These are phyloP conservation scores for Clonostachys rhizophaga DNA, from an alignment of 2,329 filamentous ascomycete species.

Conservation along the genomic window DNA sequence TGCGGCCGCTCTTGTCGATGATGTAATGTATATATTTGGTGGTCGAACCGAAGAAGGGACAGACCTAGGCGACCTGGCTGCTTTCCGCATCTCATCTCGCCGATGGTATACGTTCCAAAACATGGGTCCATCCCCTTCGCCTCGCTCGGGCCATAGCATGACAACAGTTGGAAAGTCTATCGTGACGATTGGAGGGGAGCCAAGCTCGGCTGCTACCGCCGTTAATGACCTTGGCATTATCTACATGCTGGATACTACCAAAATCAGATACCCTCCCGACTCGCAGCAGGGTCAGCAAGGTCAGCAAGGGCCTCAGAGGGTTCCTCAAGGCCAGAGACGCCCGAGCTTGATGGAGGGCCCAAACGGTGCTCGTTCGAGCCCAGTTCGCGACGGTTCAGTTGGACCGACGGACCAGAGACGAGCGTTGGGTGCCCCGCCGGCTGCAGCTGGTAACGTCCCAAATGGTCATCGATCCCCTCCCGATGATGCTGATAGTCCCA, in stretches of 20 bases:
- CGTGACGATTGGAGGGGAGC: conserved; percentile 89
- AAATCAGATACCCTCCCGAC: conserved; percentile 94
- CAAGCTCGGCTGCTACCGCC: conserved; percentile 78
- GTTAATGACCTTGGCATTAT: conserved; percentile 81
- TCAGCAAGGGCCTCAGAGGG: conserved; percentile 22
- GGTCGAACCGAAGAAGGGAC: conserved; percentile 90
- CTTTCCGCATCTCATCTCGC: conserved; percentile 68
- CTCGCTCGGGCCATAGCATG: conserved; percentile 96
- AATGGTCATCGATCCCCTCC: conserved; percentile 36
- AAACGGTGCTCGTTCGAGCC: conserved; percentile 24
- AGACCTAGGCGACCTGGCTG: conserved; percentile 89
- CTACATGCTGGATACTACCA: conserved; percentile 90
- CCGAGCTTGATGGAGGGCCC: conserved; percentile 33
- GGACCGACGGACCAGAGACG: conserved; percentile 43
- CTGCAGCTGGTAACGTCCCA: conserved; percentile 22
- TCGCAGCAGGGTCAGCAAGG: conserved; percentile 11
- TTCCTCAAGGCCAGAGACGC: conserved; percentile 29
- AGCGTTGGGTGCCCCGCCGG: conserved; percentile 27
- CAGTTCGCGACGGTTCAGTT: conserved; percentile 46
- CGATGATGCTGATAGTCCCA: conserved; percentile 31
- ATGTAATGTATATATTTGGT: conserved; percentile 99
- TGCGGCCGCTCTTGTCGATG: conserved; percentile 86
- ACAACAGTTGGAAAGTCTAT: conserved; percentile 90
- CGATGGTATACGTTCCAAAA: conserved; percentile 99
- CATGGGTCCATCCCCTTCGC: conserved; percentile 93